Evolutionary conservation across 306 rosid species (phyloP).

Genomic region (Sophora flavescens): DNA sequence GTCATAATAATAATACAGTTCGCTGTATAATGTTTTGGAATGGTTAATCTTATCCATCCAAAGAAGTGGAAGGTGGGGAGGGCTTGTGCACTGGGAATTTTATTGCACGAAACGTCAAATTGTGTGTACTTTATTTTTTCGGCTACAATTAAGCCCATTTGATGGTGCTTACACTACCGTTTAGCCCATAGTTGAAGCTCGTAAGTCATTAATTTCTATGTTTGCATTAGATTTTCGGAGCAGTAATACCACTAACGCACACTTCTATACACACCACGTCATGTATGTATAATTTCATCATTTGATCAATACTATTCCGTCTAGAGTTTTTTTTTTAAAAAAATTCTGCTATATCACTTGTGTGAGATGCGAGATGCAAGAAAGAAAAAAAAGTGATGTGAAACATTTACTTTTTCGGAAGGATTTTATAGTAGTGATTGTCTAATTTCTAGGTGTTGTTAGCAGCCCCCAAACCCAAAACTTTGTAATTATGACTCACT

Average conservation of each 20-base stretch:
- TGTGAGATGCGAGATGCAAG: too few relatives aligned
- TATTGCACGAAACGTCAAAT: neutral
- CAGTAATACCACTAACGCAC: too few relatives aligned
- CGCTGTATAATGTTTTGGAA: conserved; percentile 16
- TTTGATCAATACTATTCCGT: too few relatives aligned
- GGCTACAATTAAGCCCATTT: neutral
- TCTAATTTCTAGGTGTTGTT: neutral
- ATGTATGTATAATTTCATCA: too few relatives aligned
- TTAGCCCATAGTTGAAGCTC: conserved; percentile 3
- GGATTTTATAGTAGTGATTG: neutral
- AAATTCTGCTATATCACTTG: too few relatives aligned
- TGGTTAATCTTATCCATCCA: conserved; percentile 10
- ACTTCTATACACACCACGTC: too few relatives aligned
- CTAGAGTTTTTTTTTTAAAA: too few relatives aligned
- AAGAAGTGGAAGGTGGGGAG: conserved; percentile 1
- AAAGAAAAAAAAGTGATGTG: too few relatives aligned
- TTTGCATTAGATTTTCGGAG: neutral
- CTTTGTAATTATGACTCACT: neutral
- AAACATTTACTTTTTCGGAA: too few relatives aligned
- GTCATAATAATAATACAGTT: neutral
- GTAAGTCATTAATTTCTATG: neutral
- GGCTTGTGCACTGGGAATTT: neutral
- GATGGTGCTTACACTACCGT: neutral
- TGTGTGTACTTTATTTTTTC: neutral
- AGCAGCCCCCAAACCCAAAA: neutral